phyloP scores from a whole-genome alignment of 768 basidiomycete genomes.

The Lepiota venenata region DNA sequence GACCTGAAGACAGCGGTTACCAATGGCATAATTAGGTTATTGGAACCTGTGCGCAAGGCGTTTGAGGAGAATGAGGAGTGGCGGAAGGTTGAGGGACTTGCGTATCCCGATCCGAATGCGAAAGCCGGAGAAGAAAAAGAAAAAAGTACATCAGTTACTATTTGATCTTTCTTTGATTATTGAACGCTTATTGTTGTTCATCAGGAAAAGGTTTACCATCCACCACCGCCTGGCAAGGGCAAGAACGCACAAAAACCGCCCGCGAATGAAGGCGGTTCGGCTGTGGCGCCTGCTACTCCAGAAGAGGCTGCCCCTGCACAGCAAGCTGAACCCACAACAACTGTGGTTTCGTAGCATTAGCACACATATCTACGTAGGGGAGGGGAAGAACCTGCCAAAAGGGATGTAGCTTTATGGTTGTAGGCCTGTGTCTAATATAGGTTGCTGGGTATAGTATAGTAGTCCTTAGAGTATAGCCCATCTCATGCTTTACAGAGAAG shows the following conservation, averaged over 20 bases:
- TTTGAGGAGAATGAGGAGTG: constrained; percentile 81
- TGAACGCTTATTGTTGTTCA: background rate
- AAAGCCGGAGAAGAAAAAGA: constrained; percentile 63
- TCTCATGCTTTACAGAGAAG: no score
- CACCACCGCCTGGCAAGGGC: constrained; percentile 79
- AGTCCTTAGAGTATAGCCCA: no score
- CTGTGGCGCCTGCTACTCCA: constrained; percentile 3
- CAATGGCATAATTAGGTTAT: constrained; percentile 66
- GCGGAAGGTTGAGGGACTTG: constrained; percentile 69
- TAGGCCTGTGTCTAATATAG: no score
- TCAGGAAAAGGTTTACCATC: constrained; percentile 80
- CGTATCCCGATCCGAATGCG: constrained; percentile 79
- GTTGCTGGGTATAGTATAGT: no score
- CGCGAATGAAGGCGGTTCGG: constrained; percentile 9
- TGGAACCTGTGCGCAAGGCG: constrained; percentile 77
- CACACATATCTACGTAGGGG: no score
- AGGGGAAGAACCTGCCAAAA: no score
- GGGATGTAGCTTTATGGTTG: no score
- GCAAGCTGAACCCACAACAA: background rate
- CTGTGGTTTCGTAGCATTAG: background rate
- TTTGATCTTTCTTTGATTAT: background rate
- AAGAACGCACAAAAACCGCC: constrained; percentile 41
- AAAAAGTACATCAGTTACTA: constrained; percentile 40
- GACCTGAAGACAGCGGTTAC: constrained; percentile 83
- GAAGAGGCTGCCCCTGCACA: constrained; percentile 17